Evolutionary conservation across 257 asterid genomes (phyloP).

Genomic region (Plantago ovata): DNA sequence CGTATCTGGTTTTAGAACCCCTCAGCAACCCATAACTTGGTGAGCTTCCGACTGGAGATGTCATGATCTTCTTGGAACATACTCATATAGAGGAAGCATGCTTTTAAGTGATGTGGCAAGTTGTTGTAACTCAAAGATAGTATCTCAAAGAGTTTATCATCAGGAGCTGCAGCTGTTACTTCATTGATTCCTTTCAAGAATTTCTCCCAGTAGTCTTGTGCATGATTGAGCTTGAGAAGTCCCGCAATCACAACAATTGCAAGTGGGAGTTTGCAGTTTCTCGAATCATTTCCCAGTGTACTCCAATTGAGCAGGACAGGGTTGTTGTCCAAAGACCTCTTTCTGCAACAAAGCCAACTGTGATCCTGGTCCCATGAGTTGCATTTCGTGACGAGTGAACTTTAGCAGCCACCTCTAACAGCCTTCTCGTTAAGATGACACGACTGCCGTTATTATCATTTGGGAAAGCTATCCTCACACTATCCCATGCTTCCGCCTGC

Average conservation of each 20-base stretch:
- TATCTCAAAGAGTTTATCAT: neutral
- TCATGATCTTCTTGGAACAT: slow-evolving; percentile 15
- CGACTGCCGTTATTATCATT: neutral
- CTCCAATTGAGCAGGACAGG: neutral
- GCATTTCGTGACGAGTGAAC: neutral
- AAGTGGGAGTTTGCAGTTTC: slow-evolving; percentile 20
- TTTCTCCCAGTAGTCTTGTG: slow-evolving; percentile 4
- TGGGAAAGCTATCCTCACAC: neutral
- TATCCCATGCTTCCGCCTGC: neutral
- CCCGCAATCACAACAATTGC: slow-evolving; percentile 24
- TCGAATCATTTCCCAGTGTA: slow-evolving; percentile 13
- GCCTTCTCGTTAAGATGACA: slow-evolving; percentile 3
- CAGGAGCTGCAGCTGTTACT: neutral
- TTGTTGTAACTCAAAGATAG: slow-evolving; percentile 17
- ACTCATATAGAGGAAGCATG: slow-evolving; percentile 25
- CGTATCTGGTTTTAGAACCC: slow-evolving; percentile 23
- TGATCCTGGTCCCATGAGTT: neutral
- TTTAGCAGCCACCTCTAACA: neutral
- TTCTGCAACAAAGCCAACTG: neutral
- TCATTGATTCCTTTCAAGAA: neutral
- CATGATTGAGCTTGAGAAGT: slow-evolving; percentile 4
- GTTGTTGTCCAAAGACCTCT: neutral
- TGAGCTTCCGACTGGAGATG: slow-evolving; percentile 5
- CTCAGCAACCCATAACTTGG: slow-evolving; percentile 24
- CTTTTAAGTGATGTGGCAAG: slow-evolving; percentile 25